These are phyloP conservation scores for Ballota nigra DNA, from an alignment of 257 asterid species.

Conservation along the genomic window DNA sequence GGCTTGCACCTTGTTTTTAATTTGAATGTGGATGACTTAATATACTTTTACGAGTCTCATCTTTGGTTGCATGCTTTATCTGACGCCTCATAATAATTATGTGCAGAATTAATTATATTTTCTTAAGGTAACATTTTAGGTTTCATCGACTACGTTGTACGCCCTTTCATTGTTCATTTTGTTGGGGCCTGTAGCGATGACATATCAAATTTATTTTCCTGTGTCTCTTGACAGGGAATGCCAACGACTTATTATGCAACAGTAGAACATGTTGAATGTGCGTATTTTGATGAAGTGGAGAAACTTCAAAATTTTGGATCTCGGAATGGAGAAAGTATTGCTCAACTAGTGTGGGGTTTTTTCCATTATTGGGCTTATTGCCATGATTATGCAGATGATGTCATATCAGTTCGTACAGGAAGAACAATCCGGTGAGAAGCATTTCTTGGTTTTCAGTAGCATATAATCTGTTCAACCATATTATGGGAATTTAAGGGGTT, in stretches of 20 bases:
- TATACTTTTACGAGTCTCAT: not conserved
- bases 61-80: slow-evolving; percentile 1
- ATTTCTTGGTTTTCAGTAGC: too few relatives aligned
- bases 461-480: too few relatives aligned
- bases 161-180: not conserved
- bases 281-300: slow-evolving; percentile 83
- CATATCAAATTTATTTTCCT: not conserved
- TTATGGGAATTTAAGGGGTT: too few relatives aligned
- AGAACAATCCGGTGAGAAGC: slow-evolving; percentile 59
- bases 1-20: not conserved
- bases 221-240: slow-evolving; percentile 56
- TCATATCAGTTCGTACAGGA: slow-evolving; percentile 85
- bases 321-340: slow-evolving; percentile 61
- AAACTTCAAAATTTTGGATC: slow-evolving; percentile 62
- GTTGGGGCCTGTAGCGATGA: not conserved
- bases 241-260: slow-evolving; percentile 50
- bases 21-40: not conserved
- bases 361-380: slow-evolving; percentile 93
- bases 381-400: slow-evolving; percentile 83
- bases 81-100: not conserved
- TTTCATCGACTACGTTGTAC: not conserved
- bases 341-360: slow-evolving; percentile 75
- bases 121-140: not conserved
- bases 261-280: slow-evolving; percentile 64
- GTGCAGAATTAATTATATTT: not conserved